Base-by-base conservation (phyloP, 495 filamentous ascomycete species). In the Hypoxylon lienhwacheense region DNA sequence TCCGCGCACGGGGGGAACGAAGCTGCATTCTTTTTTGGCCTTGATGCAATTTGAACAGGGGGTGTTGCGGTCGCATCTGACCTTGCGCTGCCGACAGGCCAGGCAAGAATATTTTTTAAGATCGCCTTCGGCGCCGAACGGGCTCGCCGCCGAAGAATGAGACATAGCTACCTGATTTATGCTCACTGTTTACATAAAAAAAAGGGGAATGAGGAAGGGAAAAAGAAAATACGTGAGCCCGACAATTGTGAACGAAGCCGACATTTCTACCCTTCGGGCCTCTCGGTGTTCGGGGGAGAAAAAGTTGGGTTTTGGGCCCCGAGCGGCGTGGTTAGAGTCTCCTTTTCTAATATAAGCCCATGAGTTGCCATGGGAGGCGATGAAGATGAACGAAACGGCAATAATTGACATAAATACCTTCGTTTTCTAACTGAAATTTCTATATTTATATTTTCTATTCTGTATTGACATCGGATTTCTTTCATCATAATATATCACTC, bases 61-160 rank as follows among this genome's bases (percentile, higher is more conserved):
- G 20, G 66, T 59, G 28, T 64, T 55, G 45, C 73, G 62, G 56
- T 81, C 74, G 59, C 80, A 90, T 59, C 80, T 83, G 20, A 90
- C 82, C 60, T 90, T 90, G 12, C 87, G 76, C 55, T 81, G 80
- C 19, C 84, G 77, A 61, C 87, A 90, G 3, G 56, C 17, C 3
- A 66, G 28, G 48, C 67, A 71, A 25, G 69, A 59, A 20, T 55
- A 57, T 11, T 7, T 16, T 42, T 48, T 48, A 4, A 46, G 14
- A 1, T 10, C 39, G 8, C 17, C 31, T 15, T 32, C 53, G 12
- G 17, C 0, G 8, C 32, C 31, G 11, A 20, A 14, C 25, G 35
- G 46, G 8, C 15, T 34, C n/a, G 19, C 15, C 33, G 15, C 16
- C 8, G 12, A 25, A 3, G 25, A 50, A 10, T 50, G 46, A 34